These are phyloP conservation scores for Sporopachydermia cereana DNA, from an alignment of 1,139 yeast species.

Conservation along the genomic window DNA sequence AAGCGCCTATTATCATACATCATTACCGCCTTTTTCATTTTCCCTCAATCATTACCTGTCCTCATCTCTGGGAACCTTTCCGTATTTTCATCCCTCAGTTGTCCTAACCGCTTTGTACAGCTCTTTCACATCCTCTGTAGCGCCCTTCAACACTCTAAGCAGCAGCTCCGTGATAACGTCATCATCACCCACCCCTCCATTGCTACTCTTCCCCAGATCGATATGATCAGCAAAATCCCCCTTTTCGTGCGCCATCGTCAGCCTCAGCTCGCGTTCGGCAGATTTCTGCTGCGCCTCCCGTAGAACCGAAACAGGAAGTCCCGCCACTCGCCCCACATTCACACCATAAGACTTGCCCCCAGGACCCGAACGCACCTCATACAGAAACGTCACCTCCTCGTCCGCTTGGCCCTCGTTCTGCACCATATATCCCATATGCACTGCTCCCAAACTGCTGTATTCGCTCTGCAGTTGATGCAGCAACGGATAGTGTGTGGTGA, in stretches of 20 bases:
- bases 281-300: slow-evolving; percentile 17
- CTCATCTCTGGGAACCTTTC: too few relatives aligned
- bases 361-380: slow-evolving; percentile 22
- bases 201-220: too few relatives aligned
- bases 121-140: not conserved
- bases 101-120: too few relatives aligned
- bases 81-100: too few relatives aligned
- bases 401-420: slow-evolving; percentile 14
- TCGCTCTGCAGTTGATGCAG: slow-evolving; percentile 40
- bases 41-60: too few relatives aligned
- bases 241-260: not conserved
- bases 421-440: slow-evolving; percentile 69
- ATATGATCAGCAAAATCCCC: slow-evolving; percentile 1
- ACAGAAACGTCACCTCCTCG: slow-evolving; percentile 18
- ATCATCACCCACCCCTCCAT: too few relatives aligned
- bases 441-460: slow-evolving; percentile 33
- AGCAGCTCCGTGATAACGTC: not conserved
- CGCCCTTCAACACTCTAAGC: not conserved
- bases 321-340: slow-evolving; percentile 27
- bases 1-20: too few relatives aligned
- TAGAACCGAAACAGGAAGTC: slow-evolving; percentile 20
- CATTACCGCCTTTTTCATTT: too few relatives aligned
- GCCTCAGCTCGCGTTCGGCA: slow-evolving; percentile 12
- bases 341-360: slow-evolving; percentile 26
- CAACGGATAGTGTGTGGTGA: slow-evolving; percentile 84